Conservation (phyloP, 495 filamentous ascomycete species). For the Thermothielavioides terrestris region DNA sequence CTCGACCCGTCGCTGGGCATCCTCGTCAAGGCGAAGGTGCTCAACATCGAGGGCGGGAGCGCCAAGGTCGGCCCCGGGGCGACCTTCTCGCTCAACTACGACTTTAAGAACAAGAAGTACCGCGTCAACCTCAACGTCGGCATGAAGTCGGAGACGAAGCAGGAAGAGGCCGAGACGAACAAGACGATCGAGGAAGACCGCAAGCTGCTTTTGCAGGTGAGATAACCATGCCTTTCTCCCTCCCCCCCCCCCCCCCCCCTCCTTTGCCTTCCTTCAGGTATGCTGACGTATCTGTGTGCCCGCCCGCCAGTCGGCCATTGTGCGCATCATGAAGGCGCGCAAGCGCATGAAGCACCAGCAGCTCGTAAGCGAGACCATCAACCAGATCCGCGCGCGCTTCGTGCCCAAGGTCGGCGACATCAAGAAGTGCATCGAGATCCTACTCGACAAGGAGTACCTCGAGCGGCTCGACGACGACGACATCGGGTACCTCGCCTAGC, state of each 20-base stretch:
- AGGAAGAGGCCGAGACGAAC: slow-evolving; percentile 92
- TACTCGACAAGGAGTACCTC: slow-evolving; percentile 98
- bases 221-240: slow-evolving; percentile 49
- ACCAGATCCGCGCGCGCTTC: slow-evolving; percentile 90
- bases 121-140: slow-evolving; percentile 92
- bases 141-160: slow-evolving; percentile 90
- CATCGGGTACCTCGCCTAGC: slow-evolving; percentile 76
- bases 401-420: slow-evolving; percentile 88
- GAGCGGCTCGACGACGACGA: slow-evolving; percentile 92
- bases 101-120: slow-evolving; percentile 96
- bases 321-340: slow-evolving; percentile 98
- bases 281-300: neutral
- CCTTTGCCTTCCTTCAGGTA: neutral
- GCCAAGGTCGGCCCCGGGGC: slow-evolving; percentile 65
- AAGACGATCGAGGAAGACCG: slow-evolving; percentile 99
- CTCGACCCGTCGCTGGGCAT: slow-evolving; percentile 79
- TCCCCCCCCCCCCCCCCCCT: neutral
- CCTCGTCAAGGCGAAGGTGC: slow-evolving; percentile 82
- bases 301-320: slow-evolving; percentile 97
- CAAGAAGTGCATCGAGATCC: slow-evolving; percentile 98
- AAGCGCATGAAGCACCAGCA: slow-evolving; percentile 97
- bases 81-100: slow-evolving; percentile 73
- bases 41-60: slow-evolving; percentile 58
- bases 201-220: slow-evolving; percentile 91
- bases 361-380: slow-evolving; percentile 88